phyloP scores from a whole-genome alignment of 2,329 filamentous ascomycete genomes.

The Talaromyces sp. region DNA sequence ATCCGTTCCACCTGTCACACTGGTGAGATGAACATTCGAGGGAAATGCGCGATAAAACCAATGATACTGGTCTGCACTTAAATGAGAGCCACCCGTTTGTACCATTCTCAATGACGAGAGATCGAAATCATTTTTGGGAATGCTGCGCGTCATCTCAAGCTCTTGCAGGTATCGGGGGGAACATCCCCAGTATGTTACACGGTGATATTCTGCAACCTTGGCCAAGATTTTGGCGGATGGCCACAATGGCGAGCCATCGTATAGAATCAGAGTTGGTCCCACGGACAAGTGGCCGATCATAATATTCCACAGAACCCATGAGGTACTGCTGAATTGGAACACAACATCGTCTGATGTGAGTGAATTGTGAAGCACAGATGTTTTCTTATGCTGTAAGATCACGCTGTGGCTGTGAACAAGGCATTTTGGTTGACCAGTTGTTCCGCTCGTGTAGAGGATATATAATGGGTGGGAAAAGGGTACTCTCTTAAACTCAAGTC shows the following conservation, averaged over 20 bases:
- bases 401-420: slow-evolving; percentile 50
- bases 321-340: slow-evolving; percentile 51
- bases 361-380: slow-evolving; percentile 48
- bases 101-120: slow-evolving; percentile 45
- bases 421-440: slow-evolving; percentile 50
- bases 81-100: slow-evolving; percentile 50
- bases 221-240: slow-evolving; percentile 40
- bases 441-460: slow-evolving; percentile 49
- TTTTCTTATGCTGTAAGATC: slow-evolving; percentile 50
- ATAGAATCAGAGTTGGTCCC: slow-evolving; percentile 47
- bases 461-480: slow-evolving; percentile 47
- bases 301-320: slow-evolving; percentile 53
- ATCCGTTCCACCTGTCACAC: slow-evolving; percentile 53
- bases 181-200: slow-evolving; percentile 41
- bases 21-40: slow-evolving; percentile 42
- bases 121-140: slow-evolving; percentile 43
- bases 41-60: slow-evolving; percentile 45
- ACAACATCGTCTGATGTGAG: slow-evolving; percentile 44
- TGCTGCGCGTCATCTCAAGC: slow-evolving; percentile 38
- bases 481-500: slow-evolving; percentile 41
- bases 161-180: slow-evolving; percentile 51
- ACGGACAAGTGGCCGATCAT: slow-evolving; percentile 48
- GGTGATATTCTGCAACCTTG: slow-evolving; percentile 16
- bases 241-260: slow-evolving; percentile 49
- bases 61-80: slow-evolving; percentile 47